Evolutionary conservation across 768 basidiomycete genomes (phyloP), one percentile per base, ranked within the genome.

Genomic region (Psilocybe azurescens): DNA sequence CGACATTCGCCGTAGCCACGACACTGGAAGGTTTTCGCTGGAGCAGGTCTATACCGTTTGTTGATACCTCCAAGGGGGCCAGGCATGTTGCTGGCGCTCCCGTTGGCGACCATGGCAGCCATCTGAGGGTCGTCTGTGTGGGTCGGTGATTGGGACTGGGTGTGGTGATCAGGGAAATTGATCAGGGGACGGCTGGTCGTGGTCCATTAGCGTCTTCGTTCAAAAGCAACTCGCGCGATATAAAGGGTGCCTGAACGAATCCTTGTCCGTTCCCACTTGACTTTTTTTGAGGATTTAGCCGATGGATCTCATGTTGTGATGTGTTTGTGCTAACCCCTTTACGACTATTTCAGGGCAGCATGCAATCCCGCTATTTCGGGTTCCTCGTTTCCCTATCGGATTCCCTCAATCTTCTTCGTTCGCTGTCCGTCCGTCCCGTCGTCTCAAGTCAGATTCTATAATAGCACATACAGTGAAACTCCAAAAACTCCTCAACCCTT

Each of bases 11-110:
- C 95, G 73, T 91, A 98, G 11, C 96, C 96, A 54, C 89, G 86
- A 78, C 97, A 99, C 70, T 95, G 92, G 75, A 97, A 99, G 32
- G 94, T 95, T 81, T 97, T 97, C 58, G 93, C 90, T 5, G 93
- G 92, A 0, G 91, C 89, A 3, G 92, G 89, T 16, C 93, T 84
- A 71, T 92, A 93, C 50, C 93, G 85, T 70, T 89, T 92, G 61
- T 66, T 73, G 28, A 76, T 69, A 30, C 72, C 72, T 5, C 67
- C 61, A 44, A 68, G 36, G 2, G 70, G 60, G 48, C 66, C 69
- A 3, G 73, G 70, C 67, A 70, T 67, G 58, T 66, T 70, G 62
- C 47, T 59, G 41, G 30, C 47, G 44, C 47, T 51, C 59, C 60
- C 61, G 56, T 59, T 65, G 39, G 63, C 69, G 59, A 72, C 71